Evolutionary conservation across 164 flowering plant genomes (phyloP).

Genomic region (Annona cherimola): DNA sequence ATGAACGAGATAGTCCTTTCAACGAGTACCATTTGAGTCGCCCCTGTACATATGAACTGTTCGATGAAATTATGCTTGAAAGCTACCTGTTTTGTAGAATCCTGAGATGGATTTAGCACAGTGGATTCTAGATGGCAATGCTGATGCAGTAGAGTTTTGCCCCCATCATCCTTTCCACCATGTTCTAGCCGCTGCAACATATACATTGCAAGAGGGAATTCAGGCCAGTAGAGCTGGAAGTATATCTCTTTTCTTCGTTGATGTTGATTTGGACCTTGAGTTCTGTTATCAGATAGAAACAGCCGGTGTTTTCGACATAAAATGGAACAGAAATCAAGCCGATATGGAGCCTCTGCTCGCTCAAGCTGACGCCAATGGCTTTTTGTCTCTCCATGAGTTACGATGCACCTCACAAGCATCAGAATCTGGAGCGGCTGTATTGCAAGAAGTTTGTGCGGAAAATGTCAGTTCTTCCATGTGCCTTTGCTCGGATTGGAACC

Average conservation of each 20-base stretch:
- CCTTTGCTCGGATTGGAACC: conserved; percentile 83
- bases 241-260: conserved; percentile 66
- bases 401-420: conserved; percentile 24
- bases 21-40: no score
- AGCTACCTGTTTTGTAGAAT: conserved; percentile 1
- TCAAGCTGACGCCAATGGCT: conserved; percentile 91
- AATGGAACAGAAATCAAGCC: conserved; percentile 58
- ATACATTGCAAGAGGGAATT: conserved; percentile 77
- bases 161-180: conserved; percentile 49
- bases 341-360: conserved; percentile 46
- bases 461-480: conserved; percentile 81
- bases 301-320: conserved; percentile 83
- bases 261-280: conserved; percentile 40
- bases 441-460: conserved; percentile 39
- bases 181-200: conserved; percentile 78
- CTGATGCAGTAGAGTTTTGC: conserved; percentile 93
- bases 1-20: no score
- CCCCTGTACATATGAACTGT: neutral
- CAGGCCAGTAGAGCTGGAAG: conserved; percentile 66
- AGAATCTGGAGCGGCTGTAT: conserved; percentile 13
- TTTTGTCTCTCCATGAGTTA: conserved; percentile 47
- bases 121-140: conserved; percentile 69
- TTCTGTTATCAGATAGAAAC: conserved; percentile 48
- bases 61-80: neutral
- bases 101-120: conserved; percentile 62